phyloP scores from a whole-genome alignment of 2,329 filamentous ascomycete genomes.

The Aureobasidium sp. region DNA sequence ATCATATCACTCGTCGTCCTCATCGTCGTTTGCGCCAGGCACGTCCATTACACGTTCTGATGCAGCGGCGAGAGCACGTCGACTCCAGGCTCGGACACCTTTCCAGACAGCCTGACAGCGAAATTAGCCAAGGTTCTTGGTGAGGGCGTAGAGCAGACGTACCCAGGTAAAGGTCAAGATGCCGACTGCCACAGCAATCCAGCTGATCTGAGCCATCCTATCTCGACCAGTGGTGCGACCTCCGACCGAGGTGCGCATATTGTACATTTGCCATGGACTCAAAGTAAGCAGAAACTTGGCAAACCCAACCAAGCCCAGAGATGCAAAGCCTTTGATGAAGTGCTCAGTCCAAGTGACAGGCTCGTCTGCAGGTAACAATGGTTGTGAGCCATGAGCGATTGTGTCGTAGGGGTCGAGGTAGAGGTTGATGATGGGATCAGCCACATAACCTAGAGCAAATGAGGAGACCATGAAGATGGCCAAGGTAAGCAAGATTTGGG shows the following conservation, averaged over 20 bases:
- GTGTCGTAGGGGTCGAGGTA: conserved; percentile 65
- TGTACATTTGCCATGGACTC: conserved; percentile 70
- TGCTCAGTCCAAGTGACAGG: conserved; percentile 67
- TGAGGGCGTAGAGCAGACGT: conserved; percentile 33
- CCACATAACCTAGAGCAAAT: conserved; percentile 82
- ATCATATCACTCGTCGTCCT: conserved; percentile 34
- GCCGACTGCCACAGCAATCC: conserved; percentile 72
- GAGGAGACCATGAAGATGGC: conserved; percentile 63
- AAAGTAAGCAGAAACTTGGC: conserved; percentile 70
- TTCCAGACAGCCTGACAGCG: conserved; percentile 66
- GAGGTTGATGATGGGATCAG: conserved; percentile 84
- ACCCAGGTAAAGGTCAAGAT: conserved; percentile 71
- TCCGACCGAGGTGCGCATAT: conserved; percentile 56
- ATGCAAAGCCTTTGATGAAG: conserved; percentile 84
- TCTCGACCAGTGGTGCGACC: conserved; percentile 63
- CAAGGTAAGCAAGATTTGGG: conserved; percentile 65
- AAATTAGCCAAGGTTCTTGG: conserved; percentile 21
- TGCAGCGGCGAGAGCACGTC: conserved; percentile 64
- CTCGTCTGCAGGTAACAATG: conserved; percentile 38
- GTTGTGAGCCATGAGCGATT: conserved; percentile 24
- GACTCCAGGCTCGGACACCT: conserved; percentile 66
- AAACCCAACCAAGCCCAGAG: conserved; percentile 78
- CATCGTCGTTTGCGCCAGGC: conserved; percentile 55
- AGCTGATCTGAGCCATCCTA: conserved; percentile 69
- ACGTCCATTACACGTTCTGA: conserved; percentile 80